Evolutionary conservation across 169 alveolate genomes (phyloP).

Genomic region (Theileria parva): DNA sequence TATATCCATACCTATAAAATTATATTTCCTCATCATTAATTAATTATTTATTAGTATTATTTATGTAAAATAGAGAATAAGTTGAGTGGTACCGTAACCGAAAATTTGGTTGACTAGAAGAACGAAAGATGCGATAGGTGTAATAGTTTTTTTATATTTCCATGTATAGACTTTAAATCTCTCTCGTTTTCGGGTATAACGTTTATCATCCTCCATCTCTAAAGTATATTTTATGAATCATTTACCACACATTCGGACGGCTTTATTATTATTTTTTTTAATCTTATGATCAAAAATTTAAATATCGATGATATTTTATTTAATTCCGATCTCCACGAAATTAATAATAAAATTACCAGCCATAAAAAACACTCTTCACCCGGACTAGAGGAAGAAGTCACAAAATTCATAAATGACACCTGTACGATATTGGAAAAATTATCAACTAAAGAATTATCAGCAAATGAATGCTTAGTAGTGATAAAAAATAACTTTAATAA

Average conservation of each 20-base stretch:
- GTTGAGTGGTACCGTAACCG: conserved; percentile 66
- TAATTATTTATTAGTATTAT: neutral
- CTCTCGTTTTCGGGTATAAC: conserved; percentile 56
- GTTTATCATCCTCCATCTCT: conserved; percentile 8
- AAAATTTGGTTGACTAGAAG: conserved; percentile 73
- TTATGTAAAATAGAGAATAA: neutral
- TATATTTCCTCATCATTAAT: neutral
- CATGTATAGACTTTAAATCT: conserved; percentile 79
- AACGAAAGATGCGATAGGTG: conserved; percentile 75
- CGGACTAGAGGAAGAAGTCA: neutral
- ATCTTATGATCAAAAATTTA: neutral
- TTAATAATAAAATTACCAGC: neutral
- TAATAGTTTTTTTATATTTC: conserved; percentile 76
- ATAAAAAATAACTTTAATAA: neutral
- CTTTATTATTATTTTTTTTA: no score
- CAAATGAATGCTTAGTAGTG: neutral
- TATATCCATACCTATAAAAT: conserved; percentile 67
- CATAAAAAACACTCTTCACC: neutral
- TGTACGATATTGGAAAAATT: neutral
- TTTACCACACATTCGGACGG: neutral
- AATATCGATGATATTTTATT: neutral
- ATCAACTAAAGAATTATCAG: neutral
- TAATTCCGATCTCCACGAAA: neutral
- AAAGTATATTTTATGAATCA: neutral
- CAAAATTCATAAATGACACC: neutral